phyloP scores from a whole-genome alignment of 306 rosid species.

The Cercis canadensis region DNA sequence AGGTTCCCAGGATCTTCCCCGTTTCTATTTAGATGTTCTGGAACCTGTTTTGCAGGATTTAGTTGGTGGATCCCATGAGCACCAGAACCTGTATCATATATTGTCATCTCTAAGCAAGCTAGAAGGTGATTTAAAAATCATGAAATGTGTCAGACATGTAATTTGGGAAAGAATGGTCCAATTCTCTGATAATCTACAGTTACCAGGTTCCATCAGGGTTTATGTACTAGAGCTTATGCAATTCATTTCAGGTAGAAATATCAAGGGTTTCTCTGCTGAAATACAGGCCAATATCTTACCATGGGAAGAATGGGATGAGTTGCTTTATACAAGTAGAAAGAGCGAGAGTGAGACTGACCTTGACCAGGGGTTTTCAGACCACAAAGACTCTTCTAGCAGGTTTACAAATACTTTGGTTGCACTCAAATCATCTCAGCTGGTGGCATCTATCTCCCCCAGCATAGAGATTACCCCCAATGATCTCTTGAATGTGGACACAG shows the following conservation, averaged over 20 bases:
- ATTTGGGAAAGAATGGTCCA: conserved; percentile 87
- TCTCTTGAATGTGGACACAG: conserved; percentile 61
- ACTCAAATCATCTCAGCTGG: conserved; percentile 89
- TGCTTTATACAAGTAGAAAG: conserved; percentile 52
- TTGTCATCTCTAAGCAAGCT: conserved; percentile 85
- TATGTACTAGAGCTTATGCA: conserved; percentile 89
- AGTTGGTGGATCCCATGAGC: conserved; percentile 67
- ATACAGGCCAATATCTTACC: conserved; percentile 66
- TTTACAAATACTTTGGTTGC: conserved; percentile 91
- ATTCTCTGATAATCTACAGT: conserved; percentile 84
- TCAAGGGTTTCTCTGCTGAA: conserved; percentile 79
- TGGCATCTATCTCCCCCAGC: conserved; percentile 69
- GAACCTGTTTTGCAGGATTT: conserved; percentile 72
- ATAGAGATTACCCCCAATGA: conserved; percentile 78
- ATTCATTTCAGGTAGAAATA: conserved; percentile 72
- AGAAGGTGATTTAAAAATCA: conserved; percentile 75
- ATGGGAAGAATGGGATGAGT: conserved; percentile 95
- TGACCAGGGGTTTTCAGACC: conserved; percentile 54
- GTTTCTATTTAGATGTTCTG: conserved; percentile 71
- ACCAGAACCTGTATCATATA: conserved; percentile 67
- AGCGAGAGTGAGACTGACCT: conserved; percentile 55
- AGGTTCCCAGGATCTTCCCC: conserved; percentile 69
- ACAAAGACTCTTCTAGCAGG: conserved; percentile 71
- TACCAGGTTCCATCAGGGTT: conserved; percentile 86
- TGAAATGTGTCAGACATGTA: conserved; percentile 75